These are phyloP conservation scores for Bromus sterilis DNA, from an alignment of 176 grass and related monocot species.

Conservation along the genomic window DNA sequence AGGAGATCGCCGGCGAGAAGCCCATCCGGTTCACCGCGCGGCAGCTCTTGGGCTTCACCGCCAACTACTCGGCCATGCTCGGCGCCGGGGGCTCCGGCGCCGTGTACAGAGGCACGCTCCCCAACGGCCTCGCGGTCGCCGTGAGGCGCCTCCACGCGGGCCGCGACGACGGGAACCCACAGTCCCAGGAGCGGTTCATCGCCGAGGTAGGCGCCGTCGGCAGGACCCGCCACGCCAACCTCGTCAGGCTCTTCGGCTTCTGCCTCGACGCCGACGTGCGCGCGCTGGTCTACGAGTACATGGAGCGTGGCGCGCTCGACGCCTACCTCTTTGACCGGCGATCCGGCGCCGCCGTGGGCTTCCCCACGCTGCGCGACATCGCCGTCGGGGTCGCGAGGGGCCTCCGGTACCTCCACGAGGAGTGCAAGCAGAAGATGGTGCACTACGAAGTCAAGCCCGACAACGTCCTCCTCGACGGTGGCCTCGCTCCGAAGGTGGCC, in stretches of 20 bases:
- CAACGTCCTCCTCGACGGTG: background rate
- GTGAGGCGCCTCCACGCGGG: background rate
- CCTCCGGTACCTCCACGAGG: background rate
- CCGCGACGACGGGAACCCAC: background rate
- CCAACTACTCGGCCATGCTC: background rate
- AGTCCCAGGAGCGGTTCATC: background rate
- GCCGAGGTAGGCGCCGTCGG: background rate
- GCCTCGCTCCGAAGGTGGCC: background rate
- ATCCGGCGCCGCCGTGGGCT: background rate
- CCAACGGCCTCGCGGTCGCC: background rate
- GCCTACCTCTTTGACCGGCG: background rate
- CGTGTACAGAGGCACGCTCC: background rate
- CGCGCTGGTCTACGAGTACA: conserved; percentile 42
- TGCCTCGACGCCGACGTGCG: conserved; percentile 28
- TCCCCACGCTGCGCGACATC: background rate
- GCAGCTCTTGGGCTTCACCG: background rate
- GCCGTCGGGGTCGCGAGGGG: background rate
- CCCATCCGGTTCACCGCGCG: background rate
- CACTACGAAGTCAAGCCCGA: background rate
- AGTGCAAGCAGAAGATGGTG: background rate
- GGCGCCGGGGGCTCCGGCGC: background rate
- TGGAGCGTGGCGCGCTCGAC: conserved; percentile 26
- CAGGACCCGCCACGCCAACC: background rate
- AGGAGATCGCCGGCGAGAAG: background rate
- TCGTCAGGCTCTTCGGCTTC: conserved; percentile 4